These are phyloP conservation scores for Sphagnum fallax DNA, from an alignment of 228 moss, liverwort and hornwort species.

Conservation along the genomic window DNA sequence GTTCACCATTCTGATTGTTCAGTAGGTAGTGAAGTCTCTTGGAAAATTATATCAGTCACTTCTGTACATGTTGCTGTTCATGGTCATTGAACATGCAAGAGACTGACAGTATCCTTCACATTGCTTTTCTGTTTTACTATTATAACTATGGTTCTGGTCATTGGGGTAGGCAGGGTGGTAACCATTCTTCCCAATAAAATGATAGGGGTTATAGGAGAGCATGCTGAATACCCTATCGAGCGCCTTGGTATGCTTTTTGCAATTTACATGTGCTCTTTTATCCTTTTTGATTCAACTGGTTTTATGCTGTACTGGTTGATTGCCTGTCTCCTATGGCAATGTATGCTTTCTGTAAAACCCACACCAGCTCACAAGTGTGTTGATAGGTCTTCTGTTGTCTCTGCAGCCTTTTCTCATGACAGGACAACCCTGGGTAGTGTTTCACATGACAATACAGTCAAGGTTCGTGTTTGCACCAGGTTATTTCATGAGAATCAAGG, in stretches of 20 bases:
- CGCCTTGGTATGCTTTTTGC: conserved; percentile 30
- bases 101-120: neutral
- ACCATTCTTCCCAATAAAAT: conserved; percentile 88
- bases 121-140: neutral
- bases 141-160: neutral
- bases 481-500: neutral
- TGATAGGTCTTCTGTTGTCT: neutral
- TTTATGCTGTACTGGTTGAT: neutral
- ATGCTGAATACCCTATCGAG: conserved; percentile 68
- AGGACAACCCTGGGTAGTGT: conserved; percentile 44
- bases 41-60: neutral
- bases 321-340: neutral
- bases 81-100: too few relatives aligned
- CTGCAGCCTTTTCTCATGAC: conserved; percentile 49
- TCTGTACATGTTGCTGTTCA: too few relatives aligned
- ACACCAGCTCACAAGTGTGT: neutral
- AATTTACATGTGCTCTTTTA: neutral
- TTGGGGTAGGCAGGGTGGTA: conserved; percentile 35
- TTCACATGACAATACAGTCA: conserved; percentile 67
- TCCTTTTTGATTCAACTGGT: neutral
- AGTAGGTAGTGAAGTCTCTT: neutral
- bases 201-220: conserved; percentile 95
- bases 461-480: conserved; percentile 14
- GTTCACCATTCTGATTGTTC: neutral
- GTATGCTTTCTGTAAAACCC: neutral